A percentile compares a stretch with the other conserved stretches of the same genome.
Conservation (phyloP, 1,139 yeast genomes). For the Hansenula sp. region DNA sequence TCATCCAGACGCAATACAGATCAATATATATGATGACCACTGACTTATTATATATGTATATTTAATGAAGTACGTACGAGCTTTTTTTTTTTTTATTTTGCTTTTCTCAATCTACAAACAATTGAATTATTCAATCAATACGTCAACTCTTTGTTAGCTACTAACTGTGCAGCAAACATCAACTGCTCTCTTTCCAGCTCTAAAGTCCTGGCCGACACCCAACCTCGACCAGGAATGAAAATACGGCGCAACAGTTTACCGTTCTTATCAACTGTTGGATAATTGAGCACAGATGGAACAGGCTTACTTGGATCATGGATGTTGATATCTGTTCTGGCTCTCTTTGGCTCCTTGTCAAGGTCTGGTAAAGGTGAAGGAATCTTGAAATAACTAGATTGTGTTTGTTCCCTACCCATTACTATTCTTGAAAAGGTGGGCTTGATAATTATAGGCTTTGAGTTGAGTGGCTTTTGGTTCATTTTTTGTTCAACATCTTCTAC, state of each 20-base stretch:
- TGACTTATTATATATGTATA: too few species aligned
- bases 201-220: conserved; percentile 39
- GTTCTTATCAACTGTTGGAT: conserved; percentile 24
- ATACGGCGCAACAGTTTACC: conserved; percentile 40
- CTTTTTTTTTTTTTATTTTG: too few species aligned
- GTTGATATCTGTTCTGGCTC: conserved; percentile 20
- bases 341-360: background rate
- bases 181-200: conserved; percentile 26
- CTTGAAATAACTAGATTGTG: too few species aligned
- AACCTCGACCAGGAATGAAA: conserved; percentile 49
- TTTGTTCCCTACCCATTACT: too few species aligned
- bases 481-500: conserved; percentile 5
- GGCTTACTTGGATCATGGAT: conserved; percentile 18
- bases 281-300: conserved; percentile 22
- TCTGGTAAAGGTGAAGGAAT: too few species aligned
- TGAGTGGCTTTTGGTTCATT: background rate
- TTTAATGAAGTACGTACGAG: too few species aligned
- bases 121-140: too few species aligned
- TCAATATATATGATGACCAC: too few species aligned
- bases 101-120: too few species aligned
- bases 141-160: background rate
- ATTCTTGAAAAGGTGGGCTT: too few species aligned
- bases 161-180: background rate
- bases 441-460: too few species aligned
- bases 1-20: too few species aligned